A percentile compares a stretch with the other conserved stretches of the same genome.
These are phyloP conservation scores for Citrullus colocynthis DNA, from an alignment of 306 rosid species.

Conservation along the genomic window DNA sequence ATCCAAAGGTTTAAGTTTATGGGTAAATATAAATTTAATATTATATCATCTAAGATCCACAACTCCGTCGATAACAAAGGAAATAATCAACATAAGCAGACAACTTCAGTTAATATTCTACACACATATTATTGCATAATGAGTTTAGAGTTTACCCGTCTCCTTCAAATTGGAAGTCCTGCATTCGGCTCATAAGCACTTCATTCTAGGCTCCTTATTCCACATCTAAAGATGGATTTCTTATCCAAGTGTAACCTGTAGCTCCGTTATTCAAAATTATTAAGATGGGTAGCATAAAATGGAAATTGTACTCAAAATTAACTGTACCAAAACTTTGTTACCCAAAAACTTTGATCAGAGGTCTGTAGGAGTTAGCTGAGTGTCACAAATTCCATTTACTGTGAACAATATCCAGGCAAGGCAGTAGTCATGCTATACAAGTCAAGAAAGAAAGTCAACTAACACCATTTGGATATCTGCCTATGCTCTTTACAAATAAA, in stretches of 20 bases:
- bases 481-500: neutral
- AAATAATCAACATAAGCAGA: neutral
- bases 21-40: no score
- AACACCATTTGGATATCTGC: neutral
- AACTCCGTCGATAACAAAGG: neutral
- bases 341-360: neutral
- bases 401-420: neutral
- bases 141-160: neutral
- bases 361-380: neutral
- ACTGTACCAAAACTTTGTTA: neutral
- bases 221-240: neutral
- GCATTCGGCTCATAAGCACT: neutral
- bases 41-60: no score
- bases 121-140: neutral
- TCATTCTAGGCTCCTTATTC: neutral
- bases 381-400: neutral
- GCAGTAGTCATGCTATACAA: conserved; percentile 5
- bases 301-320: neutral
- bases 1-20: no score
- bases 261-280: neutral
- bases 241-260: neutral
- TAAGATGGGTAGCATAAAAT: neutral
- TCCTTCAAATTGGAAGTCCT: neutral
- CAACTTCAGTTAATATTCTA: neutral
- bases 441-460: conserved; percentile 5